Percentiles rank a stretch among this genome's conserved stretches.
Evolutionary conservation across 768 basidiomycete genomes (phyloP).

Genomic region (Pholiota molesta): DNA sequence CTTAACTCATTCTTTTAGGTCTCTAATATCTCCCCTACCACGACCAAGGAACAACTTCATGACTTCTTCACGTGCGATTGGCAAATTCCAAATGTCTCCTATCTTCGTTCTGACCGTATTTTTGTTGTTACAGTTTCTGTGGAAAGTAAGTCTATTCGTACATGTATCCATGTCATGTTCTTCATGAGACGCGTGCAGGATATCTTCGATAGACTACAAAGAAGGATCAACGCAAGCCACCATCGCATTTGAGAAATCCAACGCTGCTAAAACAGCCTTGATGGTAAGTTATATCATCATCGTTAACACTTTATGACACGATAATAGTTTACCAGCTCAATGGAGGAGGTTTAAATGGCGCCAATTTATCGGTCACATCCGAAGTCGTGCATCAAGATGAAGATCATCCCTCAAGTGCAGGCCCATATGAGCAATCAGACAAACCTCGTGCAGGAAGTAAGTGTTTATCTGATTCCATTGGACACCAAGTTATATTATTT

Average conservation of each 20-base stretch:
- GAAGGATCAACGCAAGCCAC: slow-evolving; percentile 50
- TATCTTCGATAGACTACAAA: slow-evolving; percentile 60
- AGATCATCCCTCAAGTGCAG: slow-evolving; percentile 39
- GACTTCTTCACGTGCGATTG: slow-evolving; percentile 79
- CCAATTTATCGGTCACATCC: slow-evolving; percentile 70
- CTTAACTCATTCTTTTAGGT: slow-evolving; percentile 48
- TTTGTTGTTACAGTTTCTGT: slow-evolving; percentile 64
- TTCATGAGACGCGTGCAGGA: slow-evolving; percentile 40
- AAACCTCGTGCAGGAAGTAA: slow-evolving; percentile 88
- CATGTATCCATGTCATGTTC: not conserved
- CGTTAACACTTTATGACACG: not conserved
- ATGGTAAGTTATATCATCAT: slow-evolving; percentile 50
- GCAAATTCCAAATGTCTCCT: slow-evolving; percentile 6
- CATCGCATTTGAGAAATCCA: slow-evolving; percentile 82
- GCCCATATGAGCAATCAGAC: slow-evolving; percentile 75
- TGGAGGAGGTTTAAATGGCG: slow-evolving; percentile 77
- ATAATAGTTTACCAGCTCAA: slow-evolving; percentile 49
- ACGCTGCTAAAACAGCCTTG: slow-evolving; percentile 83
- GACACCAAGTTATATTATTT: slow-evolving; percentile 4
- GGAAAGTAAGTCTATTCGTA: slow-evolving; percentile 59
- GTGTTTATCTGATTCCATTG: slow-evolving; percentile 21
- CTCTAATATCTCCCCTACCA: slow-evolving; percentile 65
- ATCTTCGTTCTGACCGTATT: slow-evolving; percentile 12
- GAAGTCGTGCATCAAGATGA: slow-evolving; percentile 63
- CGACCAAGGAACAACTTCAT: slow-evolving; percentile 66